phyloP scores from a whole-genome alignment of 2,329 filamentous ascomycete genomes.

The Ceratocystis albifundus region DNA sequence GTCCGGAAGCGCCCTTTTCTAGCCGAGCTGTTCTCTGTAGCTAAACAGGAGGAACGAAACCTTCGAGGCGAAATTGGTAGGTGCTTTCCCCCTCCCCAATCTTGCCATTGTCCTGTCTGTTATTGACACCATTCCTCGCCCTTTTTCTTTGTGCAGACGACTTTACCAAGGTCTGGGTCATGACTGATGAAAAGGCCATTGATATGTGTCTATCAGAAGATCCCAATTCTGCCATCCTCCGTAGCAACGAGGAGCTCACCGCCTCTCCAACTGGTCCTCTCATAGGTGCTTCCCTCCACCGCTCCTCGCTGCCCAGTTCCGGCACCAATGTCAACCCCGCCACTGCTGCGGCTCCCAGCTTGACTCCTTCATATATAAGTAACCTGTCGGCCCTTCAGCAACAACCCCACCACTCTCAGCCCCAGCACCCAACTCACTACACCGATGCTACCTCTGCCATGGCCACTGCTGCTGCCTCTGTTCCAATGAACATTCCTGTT shows the following conservation, averaged over 20 bases:
- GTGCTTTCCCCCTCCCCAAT: slow-evolving; percentile 22
- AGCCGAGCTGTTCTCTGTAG: slow-evolving; percentile 51
- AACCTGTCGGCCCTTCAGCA: neutral
- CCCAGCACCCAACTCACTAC: neutral
- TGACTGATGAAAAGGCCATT: slow-evolving; percentile 41
- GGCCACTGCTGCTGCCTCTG: neutral
- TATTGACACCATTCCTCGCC: slow-evolving; percentile 19
- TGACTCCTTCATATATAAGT: slow-evolving; percentile 32
- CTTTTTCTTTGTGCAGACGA: slow-evolving; percentile 32
- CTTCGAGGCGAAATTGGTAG: slow-evolving; percentile 47
- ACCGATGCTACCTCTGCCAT: neutral
- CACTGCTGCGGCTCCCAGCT: slow-evolving; percentile 26
- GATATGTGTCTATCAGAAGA: slow-evolving; percentile 41
- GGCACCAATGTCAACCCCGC: slow-evolving; percentile 7
- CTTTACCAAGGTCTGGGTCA: slow-evolving; percentile 39
- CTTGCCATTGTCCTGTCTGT: neutral
- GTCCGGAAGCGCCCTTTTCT: slow-evolving; percentile 44
- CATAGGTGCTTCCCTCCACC: slow-evolving; percentile 24
- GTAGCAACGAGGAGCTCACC: slow-evolving; percentile 31
- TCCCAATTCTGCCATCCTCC: slow-evolving; percentile 31
- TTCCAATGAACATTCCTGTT: slow-evolving; percentile 1
- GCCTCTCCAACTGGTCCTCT: slow-evolving; percentile 31
- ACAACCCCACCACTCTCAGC: neutral
- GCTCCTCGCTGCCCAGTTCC: slow-evolving; percentile 15
- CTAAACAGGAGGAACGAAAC: slow-evolving; percentile 44